These are phyloP conservation scores for Symbiodinium pilosum DNA, from an alignment of 73 alveolate species.

Conservation along the genomic window DNA sequence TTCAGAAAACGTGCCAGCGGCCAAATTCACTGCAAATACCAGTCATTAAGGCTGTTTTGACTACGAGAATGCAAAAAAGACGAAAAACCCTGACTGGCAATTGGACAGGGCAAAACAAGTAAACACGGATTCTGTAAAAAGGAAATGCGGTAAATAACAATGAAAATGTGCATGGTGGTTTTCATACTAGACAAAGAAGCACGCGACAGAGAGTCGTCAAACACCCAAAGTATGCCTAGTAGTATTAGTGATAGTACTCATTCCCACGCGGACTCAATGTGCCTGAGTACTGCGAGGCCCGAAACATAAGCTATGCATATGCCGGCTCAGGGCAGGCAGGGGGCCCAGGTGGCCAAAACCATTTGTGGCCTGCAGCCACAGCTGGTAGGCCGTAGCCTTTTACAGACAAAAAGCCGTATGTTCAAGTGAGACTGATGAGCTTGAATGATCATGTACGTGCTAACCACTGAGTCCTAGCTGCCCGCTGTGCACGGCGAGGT, in stretches of 20 bases:
- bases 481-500: not conserved
- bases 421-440: not conserved
- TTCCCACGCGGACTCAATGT: not conserved
- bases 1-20: not conserved
- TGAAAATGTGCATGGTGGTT: not conserved
- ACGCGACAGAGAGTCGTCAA: not conserved
- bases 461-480: not conserved
- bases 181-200: not conserved
- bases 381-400: not conserved
- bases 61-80: not conserved
- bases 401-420: not conserved
- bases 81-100: not conserved
- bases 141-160: not conserved
- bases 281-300: not conserved
- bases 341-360: slow-evolving; percentile 2
- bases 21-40: not conserved
- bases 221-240: not conserved
- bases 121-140: not conserved
- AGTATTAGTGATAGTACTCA: not conserved
- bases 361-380: not conserved
- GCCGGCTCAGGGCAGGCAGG: slow-evolving; percentile 1
- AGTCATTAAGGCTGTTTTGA: not conserved
- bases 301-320: not conserved
- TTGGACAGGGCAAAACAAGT: no score
- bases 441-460: not conserved